A percentile compares a stretch with the other conserved stretches of the same genome.
Conservation (phyloP, 1,284 basidiomycete genomes). For the Laetiporus sulphureus region DNA sequence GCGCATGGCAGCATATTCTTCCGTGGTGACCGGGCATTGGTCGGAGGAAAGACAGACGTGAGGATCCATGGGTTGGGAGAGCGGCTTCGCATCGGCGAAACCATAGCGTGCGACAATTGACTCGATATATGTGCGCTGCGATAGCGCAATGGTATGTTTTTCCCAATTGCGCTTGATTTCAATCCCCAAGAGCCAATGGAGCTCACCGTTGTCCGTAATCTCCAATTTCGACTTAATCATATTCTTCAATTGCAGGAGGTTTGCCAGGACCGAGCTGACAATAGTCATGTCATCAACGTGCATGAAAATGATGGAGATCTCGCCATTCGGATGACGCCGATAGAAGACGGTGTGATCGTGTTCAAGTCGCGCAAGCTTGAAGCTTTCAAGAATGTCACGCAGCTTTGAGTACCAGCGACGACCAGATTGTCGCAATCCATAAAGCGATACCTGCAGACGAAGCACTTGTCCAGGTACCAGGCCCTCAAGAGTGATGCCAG, state of each 20-base stretch:
- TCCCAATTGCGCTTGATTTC: constrained; percentile 22
- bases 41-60: constrained; percentile 9
- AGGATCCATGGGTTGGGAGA: constrained; percentile 24
- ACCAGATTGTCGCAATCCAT: constrained; percentile 22
- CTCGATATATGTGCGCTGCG: constrained; percentile 31
- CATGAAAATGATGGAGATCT: constrained; percentile 7
- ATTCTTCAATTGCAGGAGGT: constrained; percentile 1
- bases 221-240: constrained; percentile 8
- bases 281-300: constrained; percentile 24
- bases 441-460: constrained; percentile 14
- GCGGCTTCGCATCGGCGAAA: constrained; percentile 20
- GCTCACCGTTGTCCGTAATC: constrained; percentile 16
- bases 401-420: constrained; percentile 12
- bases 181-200: constrained; percentile 16
- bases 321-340: neutral
- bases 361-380: constrained; percentile 10
- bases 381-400: constrained; percentile 3
- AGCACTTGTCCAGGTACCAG: constrained; percentile 7
- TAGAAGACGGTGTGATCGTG: constrained; percentile 17
- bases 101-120: constrained; percentile 26
- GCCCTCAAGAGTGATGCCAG: constrained; percentile 7
- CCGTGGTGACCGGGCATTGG: neutral
- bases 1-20: constrained; percentile 3
- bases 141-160: constrained; percentile 23
- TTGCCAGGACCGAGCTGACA: constrained; percentile 11